Evolutionary conservation across 1,139 yeast genomes (phyloP), one percentile per base, ranked within the genome.

Genomic region (Zygoascus sp.): DNA sequence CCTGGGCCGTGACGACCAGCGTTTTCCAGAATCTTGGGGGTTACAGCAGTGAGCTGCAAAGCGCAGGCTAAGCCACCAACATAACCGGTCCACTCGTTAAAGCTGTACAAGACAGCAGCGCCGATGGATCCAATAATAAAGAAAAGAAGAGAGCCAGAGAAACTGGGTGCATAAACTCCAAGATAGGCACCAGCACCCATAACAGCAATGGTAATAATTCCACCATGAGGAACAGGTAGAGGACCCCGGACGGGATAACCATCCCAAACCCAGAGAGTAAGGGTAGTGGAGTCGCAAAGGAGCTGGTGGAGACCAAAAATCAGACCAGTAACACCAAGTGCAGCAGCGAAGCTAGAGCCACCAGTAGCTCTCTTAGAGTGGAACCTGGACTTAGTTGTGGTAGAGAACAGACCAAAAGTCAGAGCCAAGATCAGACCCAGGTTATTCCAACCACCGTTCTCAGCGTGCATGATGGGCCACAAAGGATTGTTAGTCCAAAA

Each of bases 181-280:
- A 72, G 50, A 54, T 72, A 74, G 5, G 78, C 66, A 38, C 95
- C 97, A 5, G 74, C 46, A 8, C 76, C 66, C 72, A 85, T 74
- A 3, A 80, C 76, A 5, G 72, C 67, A 51, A 88, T 73, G 30
- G 88, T 80, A 20, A 64, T 49, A 21, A 84, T 60, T 11, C 83
- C 75, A 41, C 95, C 95, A 61, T 94, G 95, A 30, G 96, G 95
- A 52, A 90, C 81, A 10, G 96, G 89, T 28, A 87, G 73, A 10
- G 97, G 97, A 0, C 97, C 97, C 9, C 72, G 70, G 15, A 87
- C 72, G 41, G 96, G 96, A 63, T 75, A 92, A 1, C 98, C 98
- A 53, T 83, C 86, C 97, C 97, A 92, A 11, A 81, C 80, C 97
- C 97, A 92, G 44, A 83, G 73, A 15, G 87, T 83, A 46, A 90